Base-by-base conservation (phyloP, 1,284 basidiomycete genomes). In the Papiliotrema laurentii region DNA sequence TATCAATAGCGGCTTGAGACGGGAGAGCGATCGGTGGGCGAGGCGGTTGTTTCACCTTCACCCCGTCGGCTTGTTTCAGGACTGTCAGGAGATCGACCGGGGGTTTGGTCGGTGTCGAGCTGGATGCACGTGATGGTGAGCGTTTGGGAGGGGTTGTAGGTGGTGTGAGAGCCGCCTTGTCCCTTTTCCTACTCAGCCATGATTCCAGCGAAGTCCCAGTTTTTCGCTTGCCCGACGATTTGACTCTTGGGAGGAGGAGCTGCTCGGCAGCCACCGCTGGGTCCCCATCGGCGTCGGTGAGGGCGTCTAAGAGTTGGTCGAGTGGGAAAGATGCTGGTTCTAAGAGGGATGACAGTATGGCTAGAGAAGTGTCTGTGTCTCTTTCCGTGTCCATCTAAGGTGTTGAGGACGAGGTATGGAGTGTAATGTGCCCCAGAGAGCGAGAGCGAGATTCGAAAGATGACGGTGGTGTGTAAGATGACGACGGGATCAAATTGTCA, bases 271-370 rank as follows among this genome's bases (percentile, higher is more conserved):
- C 83, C 21, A 69, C 72, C 45, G 79, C 69, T 6, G 83, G 79
- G 63, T 89, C 75, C 11, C 87, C 87, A 30, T 81, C 70, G 30
- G 75, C 76, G 40, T 77, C 65, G 5, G 83, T 73, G 3, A 92
- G 77, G 0, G 84, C 79, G 42, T 85, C 80, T 5, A 89, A 69
- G 6, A 62, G 65, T 27, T 56, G 49, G 11, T 62, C 63, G 13
- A 53, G 37, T 0, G 66, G 51, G 50, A 60, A 72, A 1, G 59
- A 50, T 5, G 66, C 54, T 2, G 72, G 72, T 33, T 69, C 68
- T 35, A 74, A 61, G 18, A 72, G 46, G 0, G 66, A 61, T 1
- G 61, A 58, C 13, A 74, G 66, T 6, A 60, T 43, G 2, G 64
- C 69, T n/a, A 74, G 47, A 26, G 63, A 58, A 2, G 61, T 64